Percentiles rank a stretch among this genome's conserved stretches.
These are phyloP conservation scores for Komagataella ulmi DNA, from an alignment of 805 yeast species.

Conservation along the genomic window DNA sequence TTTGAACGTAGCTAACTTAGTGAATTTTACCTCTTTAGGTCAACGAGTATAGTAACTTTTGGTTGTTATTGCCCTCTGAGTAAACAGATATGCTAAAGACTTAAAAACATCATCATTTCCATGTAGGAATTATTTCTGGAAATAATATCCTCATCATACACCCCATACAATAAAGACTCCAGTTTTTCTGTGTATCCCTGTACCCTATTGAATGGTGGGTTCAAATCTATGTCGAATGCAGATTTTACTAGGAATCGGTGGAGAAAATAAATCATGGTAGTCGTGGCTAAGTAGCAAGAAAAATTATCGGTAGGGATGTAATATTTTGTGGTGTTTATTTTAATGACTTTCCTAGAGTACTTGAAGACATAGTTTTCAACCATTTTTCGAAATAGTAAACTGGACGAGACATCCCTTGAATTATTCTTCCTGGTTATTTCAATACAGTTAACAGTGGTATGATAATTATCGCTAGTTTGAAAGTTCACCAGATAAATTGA, in stretches of 20 bases:
- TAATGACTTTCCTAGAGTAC: conserved; percentile 11
- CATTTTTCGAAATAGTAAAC: conserved; percentile 13
- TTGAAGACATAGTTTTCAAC: conserved; percentile 19
- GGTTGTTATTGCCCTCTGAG: too few relatives aligned
- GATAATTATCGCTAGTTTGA: conserved; percentile 7
- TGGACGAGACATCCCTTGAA: conserved; percentile 14
- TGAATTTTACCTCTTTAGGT: too few relatives aligned
- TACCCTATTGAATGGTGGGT: conserved; percentile 5
- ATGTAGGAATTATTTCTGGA: neutral
- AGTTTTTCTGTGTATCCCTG: neutral
- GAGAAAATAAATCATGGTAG: conserved; percentile 14
- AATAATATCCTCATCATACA: neutral
- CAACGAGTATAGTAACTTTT: too few relatives aligned
- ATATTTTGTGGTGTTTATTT: conserved; percentile 11
- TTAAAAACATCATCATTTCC: neutral
- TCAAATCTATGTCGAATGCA: conserved; percentile 9
- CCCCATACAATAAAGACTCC: neutral
- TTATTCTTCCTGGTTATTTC: conserved; percentile 12
- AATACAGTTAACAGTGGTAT: conserved; percentile 11
- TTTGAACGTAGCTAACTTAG: neutral
- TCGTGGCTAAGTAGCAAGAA: conserved; percentile 6
- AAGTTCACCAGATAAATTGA: conserved; percentile 15
- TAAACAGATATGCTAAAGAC: neutral
- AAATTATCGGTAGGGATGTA: conserved; percentile 5
- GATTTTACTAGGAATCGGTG: conserved; percentile 13